phyloP scores from a whole-genome alignment of 495 filamentous ascomycete genomes.

The Neurospora sp. region DNA sequence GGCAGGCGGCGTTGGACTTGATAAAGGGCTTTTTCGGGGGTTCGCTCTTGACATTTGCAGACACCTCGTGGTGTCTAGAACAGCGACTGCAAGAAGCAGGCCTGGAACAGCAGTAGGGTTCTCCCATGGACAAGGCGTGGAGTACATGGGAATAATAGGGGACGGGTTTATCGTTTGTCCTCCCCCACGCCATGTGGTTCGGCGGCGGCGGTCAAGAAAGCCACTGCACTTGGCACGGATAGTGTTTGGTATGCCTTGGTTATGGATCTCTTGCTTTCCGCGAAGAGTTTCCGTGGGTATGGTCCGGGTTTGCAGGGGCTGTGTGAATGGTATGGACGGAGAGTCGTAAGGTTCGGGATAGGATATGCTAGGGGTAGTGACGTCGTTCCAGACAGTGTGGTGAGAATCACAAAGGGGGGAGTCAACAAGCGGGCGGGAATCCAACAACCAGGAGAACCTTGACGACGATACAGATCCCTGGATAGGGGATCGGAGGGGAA shows the following conservation, averaged over 20 bases:
- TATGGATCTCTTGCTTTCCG: neutral
- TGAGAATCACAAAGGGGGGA: neutral
- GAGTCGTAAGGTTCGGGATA: neutral
- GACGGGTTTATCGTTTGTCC: slow-evolving; percentile 21
- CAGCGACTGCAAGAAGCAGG: slow-evolving; percentile 14
- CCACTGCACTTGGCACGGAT: neutral
- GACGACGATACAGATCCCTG: neutral
- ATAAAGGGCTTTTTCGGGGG: slow-evolving; percentile 9
- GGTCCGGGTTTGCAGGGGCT: neutral
- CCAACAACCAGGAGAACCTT: neutral
- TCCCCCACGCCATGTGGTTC: slow-evolving; percentile 15
- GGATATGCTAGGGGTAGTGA: neutral
- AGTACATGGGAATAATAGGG: neutral
- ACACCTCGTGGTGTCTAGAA: slow-evolving; percentile 23
- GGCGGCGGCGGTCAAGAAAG: neutral
- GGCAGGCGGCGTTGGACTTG: slow-evolving; percentile 15
- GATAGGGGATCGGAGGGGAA: neutral
- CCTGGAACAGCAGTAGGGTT: neutral
- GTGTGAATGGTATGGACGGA: neutral
- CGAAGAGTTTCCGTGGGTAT: neutral
- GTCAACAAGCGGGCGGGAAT: neutral
- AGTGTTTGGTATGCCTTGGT: neutral
- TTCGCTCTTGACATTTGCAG: slow-evolving; percentile 15
- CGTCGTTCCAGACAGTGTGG: neutral
- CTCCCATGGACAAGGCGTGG: neutral